These are phyloP conservation scores for Pythium biforme DNA, from an alignment of 352 stramenopile species.

Conservation along the genomic window DNA sequence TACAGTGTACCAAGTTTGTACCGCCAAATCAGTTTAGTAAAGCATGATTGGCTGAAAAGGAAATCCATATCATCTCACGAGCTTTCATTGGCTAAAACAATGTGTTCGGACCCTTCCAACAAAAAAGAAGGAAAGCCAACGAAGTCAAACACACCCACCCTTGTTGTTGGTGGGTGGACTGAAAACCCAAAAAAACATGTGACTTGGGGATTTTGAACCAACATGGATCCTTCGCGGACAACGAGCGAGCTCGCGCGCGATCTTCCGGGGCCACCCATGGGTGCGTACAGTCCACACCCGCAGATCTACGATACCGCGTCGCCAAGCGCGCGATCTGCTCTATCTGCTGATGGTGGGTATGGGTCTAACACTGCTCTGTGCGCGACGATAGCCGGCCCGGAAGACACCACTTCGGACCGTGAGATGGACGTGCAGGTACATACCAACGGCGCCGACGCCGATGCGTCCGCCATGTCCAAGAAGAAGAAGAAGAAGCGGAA, in stretches of 20 bases:
- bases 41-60: conserved; percentile 6
- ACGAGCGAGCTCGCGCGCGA: neutral
- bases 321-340: neutral
- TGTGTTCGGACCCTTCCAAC: conserved; percentile 1
- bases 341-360: neutral
- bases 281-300: neutral
- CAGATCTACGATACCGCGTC: neutral
- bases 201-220: conserved; percentile 16
- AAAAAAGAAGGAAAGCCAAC: conserved; percentile 12
- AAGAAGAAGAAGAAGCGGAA: conserved; percentile 35
- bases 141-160: conserved; percentile 13
- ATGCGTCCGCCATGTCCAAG: neutral
- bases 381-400: neutral
- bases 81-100: conserved; percentile 10
- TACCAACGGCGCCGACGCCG: neutral
- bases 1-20: conserved; percentile 14
- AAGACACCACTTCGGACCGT: conserved; percentile 2
- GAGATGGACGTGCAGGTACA: neutral
- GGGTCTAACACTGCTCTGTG: conserved; percentile 9
- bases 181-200: conserved; percentile 23
- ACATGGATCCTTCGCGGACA: conserved; percentile 21
- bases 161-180: neutral
- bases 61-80: neutral
- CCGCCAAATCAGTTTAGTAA: neutral
- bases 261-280: neutral